These are phyloP conservation scores for Penicillium sp. DNA, from an alignment of 2,329 filamentous ascomycete genomes.

Conservation along the genomic window DNA sequence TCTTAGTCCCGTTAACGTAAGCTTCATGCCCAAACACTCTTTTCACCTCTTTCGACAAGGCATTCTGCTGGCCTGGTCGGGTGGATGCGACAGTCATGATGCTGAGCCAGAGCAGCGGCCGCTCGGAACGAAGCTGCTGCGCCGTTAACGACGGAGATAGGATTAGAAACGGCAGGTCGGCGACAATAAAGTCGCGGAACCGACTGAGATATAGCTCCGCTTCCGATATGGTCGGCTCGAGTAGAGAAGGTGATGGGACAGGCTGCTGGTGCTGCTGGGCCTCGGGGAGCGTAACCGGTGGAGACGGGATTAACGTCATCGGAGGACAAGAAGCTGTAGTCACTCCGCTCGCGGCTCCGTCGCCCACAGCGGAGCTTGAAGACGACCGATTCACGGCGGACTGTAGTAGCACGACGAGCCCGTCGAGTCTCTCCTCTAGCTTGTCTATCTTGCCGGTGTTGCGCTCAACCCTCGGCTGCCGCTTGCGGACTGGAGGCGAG, in stretches of 20 bases:
- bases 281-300: too few relatives aligned
- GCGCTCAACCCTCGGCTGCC: background rate
- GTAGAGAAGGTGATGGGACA: background rate
- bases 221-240: background rate
- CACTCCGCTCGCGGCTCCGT: too few relatives aligned
- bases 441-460: background rate
- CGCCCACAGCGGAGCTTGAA: too few relatives aligned
- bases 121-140: background rate
- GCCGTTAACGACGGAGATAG: background rate
- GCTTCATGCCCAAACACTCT: constrained; percentile 4
- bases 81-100: constrained; percentile 10
- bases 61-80: constrained; percentile 3
- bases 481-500: constrained; percentile 6
- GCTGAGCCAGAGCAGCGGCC: constrained; percentile 5
- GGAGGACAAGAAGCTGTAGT: background rate
- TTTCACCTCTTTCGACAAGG: constrained; percentile 3
- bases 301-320: background rate
- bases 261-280: background rate
- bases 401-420: background rate
- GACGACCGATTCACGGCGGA: background rate
- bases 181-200: background rate
- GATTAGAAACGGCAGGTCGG: background rate
- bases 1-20: background rate
- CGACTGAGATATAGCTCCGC: background rate
- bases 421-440: constrained; percentile 12